Percentiles rank a stretch among this genome's conserved stretches.
phyloP scores from a whole-genome alignment of 441 rosid genomes.

The Erodium trifolium region DNA sequence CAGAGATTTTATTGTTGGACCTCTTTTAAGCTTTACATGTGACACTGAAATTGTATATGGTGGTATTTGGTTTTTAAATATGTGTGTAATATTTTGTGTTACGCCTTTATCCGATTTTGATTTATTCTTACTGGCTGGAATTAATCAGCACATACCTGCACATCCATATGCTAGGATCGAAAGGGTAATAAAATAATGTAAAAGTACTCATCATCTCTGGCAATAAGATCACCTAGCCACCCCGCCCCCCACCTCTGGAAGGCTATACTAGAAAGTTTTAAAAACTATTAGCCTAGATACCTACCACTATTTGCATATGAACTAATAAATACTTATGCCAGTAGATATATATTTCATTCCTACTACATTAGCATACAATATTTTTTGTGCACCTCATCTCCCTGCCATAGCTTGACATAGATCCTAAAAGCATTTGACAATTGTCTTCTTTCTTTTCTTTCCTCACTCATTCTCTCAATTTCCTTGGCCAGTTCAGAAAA shows the following conservation, averaged over 20 bases:
- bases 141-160: neutral
- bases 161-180: neutral
- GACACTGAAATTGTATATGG: neutral
- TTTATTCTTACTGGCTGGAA: neutral
- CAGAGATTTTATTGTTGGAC: slow-evolving; percentile 4
- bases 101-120: neutral
- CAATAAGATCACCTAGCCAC: too few relatives aligned
- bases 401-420: too few relatives aligned
- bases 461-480: neutral
- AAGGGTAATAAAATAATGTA: too few relatives aligned
- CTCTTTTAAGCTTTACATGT: neutral
- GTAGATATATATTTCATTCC: too few relatives aligned
- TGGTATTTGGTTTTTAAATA: neutral
- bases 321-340: too few relatives aligned
- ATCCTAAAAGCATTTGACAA: neutral
- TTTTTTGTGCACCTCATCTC: too few relatives aligned
- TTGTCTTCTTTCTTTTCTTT: neutral
- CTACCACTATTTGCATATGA: too few relatives aligned
- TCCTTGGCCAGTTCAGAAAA: neutral
- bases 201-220: too few relatives aligned
- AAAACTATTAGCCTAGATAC: too few relatives aligned
- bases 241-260: too few relatives aligned
- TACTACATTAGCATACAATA: too few relatives aligned
- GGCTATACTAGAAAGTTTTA: too few relatives aligned
- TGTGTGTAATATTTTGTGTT: neutral